These are phyloP conservation scores for Calocera viscosa DNA, from an alignment of 768 basidiomycete species.

Conservation along the genomic window DNA sequence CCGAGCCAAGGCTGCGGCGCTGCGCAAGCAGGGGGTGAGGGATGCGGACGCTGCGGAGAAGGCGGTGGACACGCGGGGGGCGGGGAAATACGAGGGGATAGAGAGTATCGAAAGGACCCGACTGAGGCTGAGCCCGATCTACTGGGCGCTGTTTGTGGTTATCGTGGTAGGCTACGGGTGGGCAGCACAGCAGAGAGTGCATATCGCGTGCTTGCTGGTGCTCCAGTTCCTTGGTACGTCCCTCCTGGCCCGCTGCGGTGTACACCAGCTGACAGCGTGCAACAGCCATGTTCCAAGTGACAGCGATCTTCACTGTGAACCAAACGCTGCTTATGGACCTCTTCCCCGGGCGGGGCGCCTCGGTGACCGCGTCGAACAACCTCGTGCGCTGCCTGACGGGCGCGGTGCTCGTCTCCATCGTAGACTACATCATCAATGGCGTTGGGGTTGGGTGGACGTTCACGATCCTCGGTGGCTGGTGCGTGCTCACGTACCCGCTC, in stretches of 20 bases:
- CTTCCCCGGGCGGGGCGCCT: conserved; percentile 4
- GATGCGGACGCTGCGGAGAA: neutral
- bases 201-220: conserved; percentile 21
- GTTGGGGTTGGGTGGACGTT: conserved; percentile 63
- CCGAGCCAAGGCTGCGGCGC: conserved; percentile 13
- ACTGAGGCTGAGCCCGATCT: conserved; percentile 18
- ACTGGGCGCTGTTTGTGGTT: conserved; percentile 13
- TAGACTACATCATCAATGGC: conserved; percentile 47
- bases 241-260: neutral
- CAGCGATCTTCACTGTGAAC: conserved; percentile 14
- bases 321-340: conserved; percentile 5
- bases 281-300: conserved; percentile 14
- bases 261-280: neutral
- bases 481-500: conserved; percentile 37
- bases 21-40: neutral
- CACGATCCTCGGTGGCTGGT: conserved; percentile 43
- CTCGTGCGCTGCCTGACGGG: conserved; percentile 51
- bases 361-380: conserved; percentile 38
- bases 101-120: conserved; percentile 22
- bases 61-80: neutral
- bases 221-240: conserved; percentile 21
- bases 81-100: neutral
- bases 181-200: conserved; percentile 18
- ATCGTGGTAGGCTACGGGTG: conserved; percentile 22
- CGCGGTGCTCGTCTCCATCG: conserved; percentile 48